phyloP scores from a whole-genome alignment of 2,329 filamentous ascomycete species.

The Aspergillus arachidicola region DNA sequence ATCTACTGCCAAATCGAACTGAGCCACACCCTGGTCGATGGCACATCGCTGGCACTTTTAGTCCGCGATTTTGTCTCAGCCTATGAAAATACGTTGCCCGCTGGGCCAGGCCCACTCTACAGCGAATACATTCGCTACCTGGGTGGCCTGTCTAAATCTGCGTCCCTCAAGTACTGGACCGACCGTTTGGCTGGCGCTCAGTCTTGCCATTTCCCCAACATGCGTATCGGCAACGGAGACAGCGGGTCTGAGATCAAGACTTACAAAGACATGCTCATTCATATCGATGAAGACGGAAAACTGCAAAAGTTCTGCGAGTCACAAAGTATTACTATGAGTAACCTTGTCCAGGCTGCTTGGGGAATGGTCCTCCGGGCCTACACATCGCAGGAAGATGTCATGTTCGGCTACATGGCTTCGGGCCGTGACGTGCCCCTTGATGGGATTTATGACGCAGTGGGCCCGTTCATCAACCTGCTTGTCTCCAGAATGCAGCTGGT shows the following conservation, averaged over 20 bases:
- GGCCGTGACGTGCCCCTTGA: constrained; percentile 42
- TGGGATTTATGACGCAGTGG: constrained; percentile 38
- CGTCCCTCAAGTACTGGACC: not conserved
- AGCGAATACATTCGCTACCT: constrained; percentile 9
- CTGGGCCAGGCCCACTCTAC: not conserved
- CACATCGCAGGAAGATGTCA: constrained; percentile 38
- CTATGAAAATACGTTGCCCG: constrained; percentile 7
- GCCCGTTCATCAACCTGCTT: constrained; percentile 32
- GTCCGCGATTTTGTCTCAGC: constrained; percentile 11
- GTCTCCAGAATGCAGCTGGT: constrained; percentile 15
- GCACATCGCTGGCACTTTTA: constrained; percentile 10
- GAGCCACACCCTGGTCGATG: constrained; percentile 23
- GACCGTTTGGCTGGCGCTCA: not conserved
- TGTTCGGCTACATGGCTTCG: constrained; percentile 45
- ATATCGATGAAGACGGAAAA: not conserved
- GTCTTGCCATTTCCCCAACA: not conserved
- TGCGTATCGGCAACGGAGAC: not conserved
- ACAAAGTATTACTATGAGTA: constrained; percentile 27
- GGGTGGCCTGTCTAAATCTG: not conserved
- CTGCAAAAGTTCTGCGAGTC: constrained; percentile 12
- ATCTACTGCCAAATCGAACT: constrained; percentile 18
- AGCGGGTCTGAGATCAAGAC: not conserved
- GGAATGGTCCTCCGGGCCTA: constrained; percentile 40
- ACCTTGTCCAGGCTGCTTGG: constrained; percentile 44
- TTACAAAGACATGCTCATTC: not conserved